Percentiles rank a stretch among this genome's conserved stretches.
These are phyloP conservation scores for Berberis thunbergii DNA, from an alignment of 164 flowering plant species.

Conservation along the genomic window DNA sequence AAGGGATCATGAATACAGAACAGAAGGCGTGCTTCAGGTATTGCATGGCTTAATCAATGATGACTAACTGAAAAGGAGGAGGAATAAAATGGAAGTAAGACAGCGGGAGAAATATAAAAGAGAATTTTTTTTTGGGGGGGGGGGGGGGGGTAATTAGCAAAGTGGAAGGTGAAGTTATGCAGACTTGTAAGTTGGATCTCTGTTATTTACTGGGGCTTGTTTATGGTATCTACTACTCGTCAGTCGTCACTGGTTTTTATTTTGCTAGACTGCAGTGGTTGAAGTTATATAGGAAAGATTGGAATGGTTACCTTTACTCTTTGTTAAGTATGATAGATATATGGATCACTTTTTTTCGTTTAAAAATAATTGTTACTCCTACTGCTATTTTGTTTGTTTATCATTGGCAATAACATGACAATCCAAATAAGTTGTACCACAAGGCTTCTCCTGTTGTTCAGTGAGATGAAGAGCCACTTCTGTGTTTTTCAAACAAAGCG, in stretches of 20 bases:
- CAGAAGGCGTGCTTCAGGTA: slow-evolving; percentile 88
- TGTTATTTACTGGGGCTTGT: not conserved
- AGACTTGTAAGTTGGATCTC: too few species aligned
- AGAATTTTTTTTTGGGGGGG: not conserved
- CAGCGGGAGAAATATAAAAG: not conserved
- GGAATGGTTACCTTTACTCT: slow-evolving; percentile 3
- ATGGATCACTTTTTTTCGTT: not conserved
- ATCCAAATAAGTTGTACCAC: too few species aligned
- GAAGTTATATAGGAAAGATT: slow-evolving; percentile 13
- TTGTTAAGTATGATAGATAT: not conserved
- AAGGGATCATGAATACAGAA: slow-evolving; percentile 66
- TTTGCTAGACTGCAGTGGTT: slow-evolving; percentile 12
- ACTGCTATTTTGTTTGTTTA: too few species aligned
- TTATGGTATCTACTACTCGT: slow-evolving; percentile 7
- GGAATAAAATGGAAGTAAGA: not conserved
- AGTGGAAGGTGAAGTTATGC: not conserved
- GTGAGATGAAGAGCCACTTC: too few species aligned
- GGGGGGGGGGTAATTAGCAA: not conserved
- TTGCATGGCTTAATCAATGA: slow-evolving; percentile 69
- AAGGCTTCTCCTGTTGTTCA: too few species aligned
- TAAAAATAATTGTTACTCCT: too few species aligned
- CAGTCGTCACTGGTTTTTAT: slow-evolving; percentile 13
- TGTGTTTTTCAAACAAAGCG: too few species aligned
- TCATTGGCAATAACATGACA: too few species aligned
- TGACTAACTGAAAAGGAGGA: slow-evolving; percentile 22